phyloP scores from a whole-genome alignment of 192 early-diverging fungal species.

The Coemansia sp. region DNA sequence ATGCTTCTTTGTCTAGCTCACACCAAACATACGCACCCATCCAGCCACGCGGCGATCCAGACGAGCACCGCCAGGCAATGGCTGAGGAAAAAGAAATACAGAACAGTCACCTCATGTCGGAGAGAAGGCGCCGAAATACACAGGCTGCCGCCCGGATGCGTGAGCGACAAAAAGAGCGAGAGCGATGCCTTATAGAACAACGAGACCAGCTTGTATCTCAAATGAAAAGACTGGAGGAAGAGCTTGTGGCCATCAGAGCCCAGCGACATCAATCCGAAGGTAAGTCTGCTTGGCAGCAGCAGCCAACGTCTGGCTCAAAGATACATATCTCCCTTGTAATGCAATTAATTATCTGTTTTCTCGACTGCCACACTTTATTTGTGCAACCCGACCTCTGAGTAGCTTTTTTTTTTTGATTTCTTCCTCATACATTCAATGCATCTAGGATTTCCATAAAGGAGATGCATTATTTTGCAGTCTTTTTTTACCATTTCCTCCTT shows the following conservation, averaged over 20 bases:
- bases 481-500: neutral
- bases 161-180: conserved; percentile 45
- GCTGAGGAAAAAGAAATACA: conserved; percentile 44
- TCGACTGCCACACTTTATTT: no score
- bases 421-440: neutral
- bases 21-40: conserved; percentile 32
- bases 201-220: conserved; percentile 23
- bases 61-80: conserved; percentile 51
- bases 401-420: conserved; percentile 11
- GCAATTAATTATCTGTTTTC: no score
- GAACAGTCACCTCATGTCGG: conserved; percentile 21
- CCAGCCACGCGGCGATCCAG: conserved; percentile 46
- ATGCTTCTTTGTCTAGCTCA: conserved; percentile 1
- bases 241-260: conserved; percentile 27
- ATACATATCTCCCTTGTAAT: no score
- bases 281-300: conserved; percentile 9
- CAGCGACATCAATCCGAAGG: conserved; percentile 46
- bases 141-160: conserved; percentile 52
- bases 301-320: no score
- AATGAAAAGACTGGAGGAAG: conserved; percentile 37
- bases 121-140: conserved; percentile 40
- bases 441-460: conserved; percentile 13
- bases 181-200: conserved; percentile 29
- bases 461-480: neutral
- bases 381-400: no score